phyloP scores from a whole-genome alignment of 2,329 filamentous ascomycete species.

The Rhexocercosporidium sp. region DNA sequence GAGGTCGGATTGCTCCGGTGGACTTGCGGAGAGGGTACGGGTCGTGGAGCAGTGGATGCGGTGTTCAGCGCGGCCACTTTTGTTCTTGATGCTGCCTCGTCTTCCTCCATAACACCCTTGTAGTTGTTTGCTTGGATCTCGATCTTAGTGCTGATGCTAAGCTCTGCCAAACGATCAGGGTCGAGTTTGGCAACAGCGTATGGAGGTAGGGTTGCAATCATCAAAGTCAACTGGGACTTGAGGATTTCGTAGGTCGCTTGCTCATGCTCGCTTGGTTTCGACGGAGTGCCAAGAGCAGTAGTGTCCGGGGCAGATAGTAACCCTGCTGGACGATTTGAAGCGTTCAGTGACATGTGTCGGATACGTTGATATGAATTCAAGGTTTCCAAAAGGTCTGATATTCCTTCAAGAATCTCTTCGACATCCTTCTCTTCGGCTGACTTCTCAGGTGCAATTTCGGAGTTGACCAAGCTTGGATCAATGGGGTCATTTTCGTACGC shows the following conservation, averaged over 20 bases:
- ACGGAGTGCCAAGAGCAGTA: conserved; percentile 59
- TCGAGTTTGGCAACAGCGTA: conserved; percentile 63
- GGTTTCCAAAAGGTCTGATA: conserved; percentile 78
- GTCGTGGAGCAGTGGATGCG: conserved; percentile 29
- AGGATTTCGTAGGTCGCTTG: conserved; percentile 57
- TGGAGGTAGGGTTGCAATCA: conserved; percentile 58
- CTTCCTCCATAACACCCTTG: conserved; percentile 60
- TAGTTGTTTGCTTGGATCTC: conserved; percentile 53
- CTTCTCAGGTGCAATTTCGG: conserved; percentile 52
- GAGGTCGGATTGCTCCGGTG: conserved; percentile 37
- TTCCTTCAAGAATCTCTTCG: conserved; percentile 73
- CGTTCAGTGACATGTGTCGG: conserved; percentile 71
- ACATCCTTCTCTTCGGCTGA: conserved; percentile 62
- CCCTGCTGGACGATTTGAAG: conserved; percentile 63
- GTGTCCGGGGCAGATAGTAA: conserved; percentile 69
- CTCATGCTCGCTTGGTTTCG: conserved; percentile 66
- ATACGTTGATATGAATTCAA: conserved; percentile 80
- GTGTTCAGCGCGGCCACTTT: conserved; percentile 36
- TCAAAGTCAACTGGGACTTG: conserved; percentile 55
- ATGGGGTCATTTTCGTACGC: conserved; percentile 63
- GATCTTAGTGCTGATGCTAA: conserved; percentile 58
- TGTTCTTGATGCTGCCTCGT: conserved; percentile 45
- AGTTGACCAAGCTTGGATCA: conserved; percentile 56
- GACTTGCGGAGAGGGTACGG: conserved; percentile 29
- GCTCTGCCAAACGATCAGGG: conserved; percentile 57